Percentiles rank a stretch among this genome's conserved stretches.
Evolutionary conservation across 2,329 filamentous ascomycete species (phyloP).

Genomic region (Ambrosiella beaveri): DNA sequence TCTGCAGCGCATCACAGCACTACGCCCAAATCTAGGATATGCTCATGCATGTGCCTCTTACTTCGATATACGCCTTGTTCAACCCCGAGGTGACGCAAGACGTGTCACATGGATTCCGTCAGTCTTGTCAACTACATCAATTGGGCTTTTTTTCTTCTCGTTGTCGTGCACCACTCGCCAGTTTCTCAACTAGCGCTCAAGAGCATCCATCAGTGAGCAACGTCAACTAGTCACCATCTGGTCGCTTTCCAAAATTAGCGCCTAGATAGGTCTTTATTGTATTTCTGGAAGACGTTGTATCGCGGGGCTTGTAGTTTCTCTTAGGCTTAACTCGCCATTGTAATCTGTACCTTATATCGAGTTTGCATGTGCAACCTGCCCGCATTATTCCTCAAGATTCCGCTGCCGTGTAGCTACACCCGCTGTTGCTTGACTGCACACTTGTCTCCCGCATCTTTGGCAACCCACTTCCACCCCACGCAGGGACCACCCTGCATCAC

Average conservation of each 20-base stretch:
- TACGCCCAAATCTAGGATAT: background rate
- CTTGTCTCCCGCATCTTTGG: background rate
- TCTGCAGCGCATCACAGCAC: background rate
- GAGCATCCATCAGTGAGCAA: background rate
- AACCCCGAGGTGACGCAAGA: background rate
- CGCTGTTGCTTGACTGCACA: background rate
- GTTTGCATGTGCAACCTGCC: background rate
- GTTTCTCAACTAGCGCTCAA: background rate
- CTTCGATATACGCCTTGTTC: background rate
- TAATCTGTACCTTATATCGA: background rate
- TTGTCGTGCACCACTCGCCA: background rate
- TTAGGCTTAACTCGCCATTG: background rate
- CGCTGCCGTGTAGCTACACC: background rate
- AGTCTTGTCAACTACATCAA: background rate
- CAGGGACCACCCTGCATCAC: background rate
- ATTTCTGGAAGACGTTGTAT: no score
- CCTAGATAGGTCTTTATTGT: background rate
- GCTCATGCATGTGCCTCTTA: background rate
- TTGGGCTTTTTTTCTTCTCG: background rate
- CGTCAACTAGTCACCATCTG: background rate
- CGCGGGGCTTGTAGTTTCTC: background rate
- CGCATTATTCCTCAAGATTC: background rate
- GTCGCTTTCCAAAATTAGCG: background rate
- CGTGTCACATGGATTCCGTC: background rate
- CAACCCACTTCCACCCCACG: background rate